Evolutionary conservation across 768 basidiomycete species (phyloP).

Genomic region (Mycena crocata): DNA sequence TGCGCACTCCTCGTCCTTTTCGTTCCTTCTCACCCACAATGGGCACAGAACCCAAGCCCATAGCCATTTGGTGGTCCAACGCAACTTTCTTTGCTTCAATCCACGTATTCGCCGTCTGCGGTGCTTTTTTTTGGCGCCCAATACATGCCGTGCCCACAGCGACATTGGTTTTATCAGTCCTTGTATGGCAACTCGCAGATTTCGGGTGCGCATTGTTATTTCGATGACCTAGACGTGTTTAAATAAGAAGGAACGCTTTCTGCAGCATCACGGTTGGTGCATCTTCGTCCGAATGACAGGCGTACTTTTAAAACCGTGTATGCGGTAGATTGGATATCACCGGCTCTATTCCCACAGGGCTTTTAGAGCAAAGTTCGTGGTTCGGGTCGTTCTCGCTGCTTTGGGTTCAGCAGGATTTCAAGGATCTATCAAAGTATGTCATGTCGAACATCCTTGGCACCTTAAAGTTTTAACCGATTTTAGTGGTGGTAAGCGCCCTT

Average conservation of each 20-base stretch:
- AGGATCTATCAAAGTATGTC: slow-evolving; percentile 78
- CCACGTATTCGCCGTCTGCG: slow-evolving; percentile 68
- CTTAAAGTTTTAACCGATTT: slow-evolving; percentile 4
- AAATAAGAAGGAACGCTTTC: not conserved
- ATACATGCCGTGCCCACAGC: slow-evolving; percentile 49
- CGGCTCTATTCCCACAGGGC: slow-evolving; percentile 82
- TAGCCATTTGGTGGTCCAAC: slow-evolving; percentile 73
- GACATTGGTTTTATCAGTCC: slow-evolving; percentile 64
- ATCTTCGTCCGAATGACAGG: not conserved
- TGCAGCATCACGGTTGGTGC: slow-evolving; percentile 62
- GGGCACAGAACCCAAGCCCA: slow-evolving; percentile 38
- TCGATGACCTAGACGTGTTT: not conserved
- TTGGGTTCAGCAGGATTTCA: slow-evolving; percentile 83
- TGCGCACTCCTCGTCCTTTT: not conserved
- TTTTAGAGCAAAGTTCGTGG: slow-evolving; percentile 67
- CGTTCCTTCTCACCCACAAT: slow-evolving; percentile 10
- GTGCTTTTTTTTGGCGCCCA: slow-evolving; percentile 63
- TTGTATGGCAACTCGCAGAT: slow-evolving; percentile 76
- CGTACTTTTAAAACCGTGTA: not conserved
- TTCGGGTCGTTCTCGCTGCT: slow-evolving; percentile 69
- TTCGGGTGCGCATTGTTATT: slow-evolving; percentile 64
- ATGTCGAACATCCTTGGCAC: not conserved
- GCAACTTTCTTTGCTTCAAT: slow-evolving; percentile 64
- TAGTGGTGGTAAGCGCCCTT: slow-evolving; percentile 63
- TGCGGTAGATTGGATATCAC: slow-evolving; percentile 72